Percentiles rank a stretch among this genome's conserved stretches.
phyloP scores from a whole-genome alignment of 768 basidiomycete species.

The Coprinellus aureogranulatus region DNA sequence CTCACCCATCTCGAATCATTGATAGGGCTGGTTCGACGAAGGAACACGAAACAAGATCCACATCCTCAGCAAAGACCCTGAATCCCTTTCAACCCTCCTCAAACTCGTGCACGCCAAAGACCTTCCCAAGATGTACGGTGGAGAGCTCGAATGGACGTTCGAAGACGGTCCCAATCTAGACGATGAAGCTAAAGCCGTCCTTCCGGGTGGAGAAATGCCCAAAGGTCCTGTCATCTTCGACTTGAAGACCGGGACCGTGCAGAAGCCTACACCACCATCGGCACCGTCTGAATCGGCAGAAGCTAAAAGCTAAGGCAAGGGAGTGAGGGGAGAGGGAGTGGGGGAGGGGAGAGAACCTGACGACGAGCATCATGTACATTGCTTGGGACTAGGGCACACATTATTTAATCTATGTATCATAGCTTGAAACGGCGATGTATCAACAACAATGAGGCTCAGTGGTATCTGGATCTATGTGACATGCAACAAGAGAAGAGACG shows the following conservation, averaged over 20 bases:
- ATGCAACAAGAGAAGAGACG: neutral
- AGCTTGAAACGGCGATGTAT: neutral
- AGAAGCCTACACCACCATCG: slow-evolving; percentile 16
- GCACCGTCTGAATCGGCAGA: too few relatives aligned
- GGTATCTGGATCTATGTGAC: slow-evolving; percentile 1
- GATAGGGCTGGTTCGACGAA: slow-evolving; percentile 82
- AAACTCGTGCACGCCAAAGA: slow-evolving; percentile 43
- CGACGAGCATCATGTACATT: too few relatives aligned
- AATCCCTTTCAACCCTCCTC: slow-evolving; percentile 43
- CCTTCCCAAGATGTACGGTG: slow-evolving; percentile 73
- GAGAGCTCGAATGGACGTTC: slow-evolving; percentile 68
- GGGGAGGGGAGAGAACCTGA: too few relatives aligned
- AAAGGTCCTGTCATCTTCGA: slow-evolving; percentile 51
- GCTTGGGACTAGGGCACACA: too few relatives aligned
- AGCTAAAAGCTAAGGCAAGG: too few relatives aligned
- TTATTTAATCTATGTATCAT: neutral
- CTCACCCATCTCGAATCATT: too few relatives aligned
- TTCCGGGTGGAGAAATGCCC: slow-evolving; percentile 47
- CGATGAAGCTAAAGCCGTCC: slow-evolving; percentile 40
- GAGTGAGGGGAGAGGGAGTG: too few relatives aligned
- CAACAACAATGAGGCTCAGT: neutral
- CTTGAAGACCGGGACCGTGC: slow-evolving; percentile 36
- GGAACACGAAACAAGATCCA: slow-evolving; percentile 76
- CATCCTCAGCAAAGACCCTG: slow-evolving; percentile 63
- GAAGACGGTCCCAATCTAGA: slow-evolving; percentile 69